Evolutionary conservation across 176 grass and related monocot species (phyloP).

Genomic region (Otatea glauca): DNA sequence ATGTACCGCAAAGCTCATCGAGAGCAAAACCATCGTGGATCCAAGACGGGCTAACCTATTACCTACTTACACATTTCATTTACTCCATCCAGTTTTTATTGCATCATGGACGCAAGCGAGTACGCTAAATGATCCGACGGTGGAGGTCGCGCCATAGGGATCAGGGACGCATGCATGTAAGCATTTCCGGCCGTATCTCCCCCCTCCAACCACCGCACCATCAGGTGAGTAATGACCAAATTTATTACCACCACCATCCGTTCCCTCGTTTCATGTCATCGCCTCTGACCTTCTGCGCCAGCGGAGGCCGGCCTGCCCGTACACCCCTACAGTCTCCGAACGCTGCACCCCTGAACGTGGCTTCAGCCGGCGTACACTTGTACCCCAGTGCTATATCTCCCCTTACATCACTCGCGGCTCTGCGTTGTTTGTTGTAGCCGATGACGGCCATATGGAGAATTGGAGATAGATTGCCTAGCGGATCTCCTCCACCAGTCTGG

Average conservation of each 20-base stretch:
- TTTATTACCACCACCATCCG: background rate
- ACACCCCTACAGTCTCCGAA: background rate
- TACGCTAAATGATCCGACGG: background rate
- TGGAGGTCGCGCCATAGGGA: background rate
- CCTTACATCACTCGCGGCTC: background rate
- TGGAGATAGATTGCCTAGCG: background rate
- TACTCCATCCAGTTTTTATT: background rate
- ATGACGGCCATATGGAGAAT: background rate
- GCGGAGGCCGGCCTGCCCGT: background rate
- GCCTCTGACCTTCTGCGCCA: background rate
- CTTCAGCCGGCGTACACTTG: background rate
- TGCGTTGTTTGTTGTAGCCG: background rate
- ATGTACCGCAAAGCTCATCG: too few species aligned
- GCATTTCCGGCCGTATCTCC: background rate
- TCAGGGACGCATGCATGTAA: background rate
- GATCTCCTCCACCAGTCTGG: too few species aligned
- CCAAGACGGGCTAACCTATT: too few species aligned
- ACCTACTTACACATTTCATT: background rate
- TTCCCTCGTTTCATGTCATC: background rate
- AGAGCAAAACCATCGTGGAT: too few species aligned
- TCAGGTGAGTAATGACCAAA: slow-evolving; percentile 34
- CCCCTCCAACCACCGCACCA: slow-evolving; percentile 38
- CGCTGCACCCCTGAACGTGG: slow-evolving; percentile 4
- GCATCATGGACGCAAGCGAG: background rate
- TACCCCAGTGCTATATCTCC: background rate